Evolutionary conservation across 768 basidiomycete species (phyloP).

Genomic region (Lentinula boryana): DNA sequence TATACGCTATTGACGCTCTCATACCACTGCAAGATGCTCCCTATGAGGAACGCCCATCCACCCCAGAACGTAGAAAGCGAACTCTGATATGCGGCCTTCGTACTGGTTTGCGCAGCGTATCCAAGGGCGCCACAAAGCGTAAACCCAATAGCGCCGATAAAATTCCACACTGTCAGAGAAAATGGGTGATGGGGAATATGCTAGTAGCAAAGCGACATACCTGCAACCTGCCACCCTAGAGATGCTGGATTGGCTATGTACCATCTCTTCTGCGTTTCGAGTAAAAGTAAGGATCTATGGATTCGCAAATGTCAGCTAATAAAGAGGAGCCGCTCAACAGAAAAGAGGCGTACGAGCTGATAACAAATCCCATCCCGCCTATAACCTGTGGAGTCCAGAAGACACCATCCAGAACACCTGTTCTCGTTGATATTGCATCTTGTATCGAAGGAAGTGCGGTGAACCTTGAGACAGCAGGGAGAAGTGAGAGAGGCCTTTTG

Average conservation of each 20-base stretch:
- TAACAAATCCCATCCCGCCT: slow-evolving; percentile 54
- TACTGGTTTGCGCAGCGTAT: slow-evolving; percentile 26
- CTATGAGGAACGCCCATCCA: slow-evolving; percentile 59
- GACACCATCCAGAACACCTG: slow-evolving; percentile 35
- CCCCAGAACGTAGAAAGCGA: slow-evolving; percentile 53
- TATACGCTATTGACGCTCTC: slow-evolving; percentile 34
- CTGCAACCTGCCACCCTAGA: slow-evolving; percentile 52
- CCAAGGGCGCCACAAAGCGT: slow-evolving; percentile 53
- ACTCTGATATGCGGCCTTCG: slow-evolving; percentile 43
- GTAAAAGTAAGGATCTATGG: slow-evolving; percentile 35
- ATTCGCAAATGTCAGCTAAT: not conserved
- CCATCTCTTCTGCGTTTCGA: slow-evolving; percentile 54
- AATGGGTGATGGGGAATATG: not conserved
- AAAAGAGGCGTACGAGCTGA: slow-evolving; percentile 29
- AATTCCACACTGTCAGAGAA: slow-evolving; percentile 44
- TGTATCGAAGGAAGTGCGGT: slow-evolving; percentile 32
- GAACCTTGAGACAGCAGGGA: slow-evolving; percentile 15
- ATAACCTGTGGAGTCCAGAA: slow-evolving; percentile 62
- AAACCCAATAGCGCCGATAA: slow-evolving; percentile 54
- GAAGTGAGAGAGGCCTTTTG: not conserved
- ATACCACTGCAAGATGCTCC: slow-evolving; percentile 48
- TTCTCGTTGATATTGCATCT: slow-evolving; percentile 18
- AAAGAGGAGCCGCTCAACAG: not conserved
- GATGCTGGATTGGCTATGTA: slow-evolving; percentile 35
- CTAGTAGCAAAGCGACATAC: slow-evolving; percentile 15